phyloP scores from a whole-genome alignment of 2,329 filamentous ascomycete genomes.

The Exophiala mesophila region DNA sequence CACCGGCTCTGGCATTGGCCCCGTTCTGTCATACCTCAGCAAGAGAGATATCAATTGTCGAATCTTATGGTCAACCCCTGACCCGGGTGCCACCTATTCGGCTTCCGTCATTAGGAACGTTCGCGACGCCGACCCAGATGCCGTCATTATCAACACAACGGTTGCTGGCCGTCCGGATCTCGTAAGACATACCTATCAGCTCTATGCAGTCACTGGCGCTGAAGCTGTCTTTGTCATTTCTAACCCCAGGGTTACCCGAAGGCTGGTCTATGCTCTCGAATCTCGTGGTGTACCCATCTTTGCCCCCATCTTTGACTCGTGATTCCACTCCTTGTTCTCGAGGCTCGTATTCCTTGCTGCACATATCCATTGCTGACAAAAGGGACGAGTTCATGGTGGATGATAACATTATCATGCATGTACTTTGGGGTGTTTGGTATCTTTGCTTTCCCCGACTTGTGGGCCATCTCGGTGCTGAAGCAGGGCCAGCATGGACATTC shows the following conservation, averaged over 20 bases:
- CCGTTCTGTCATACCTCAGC: conserved; percentile 59
- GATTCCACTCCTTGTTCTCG: no score
- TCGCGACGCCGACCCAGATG: conserved; percentile 53
- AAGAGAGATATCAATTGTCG: conserved; percentile 44
- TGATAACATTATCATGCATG: no score
- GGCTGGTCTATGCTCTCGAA: conserved; percentile 66
- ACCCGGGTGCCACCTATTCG: conserved; percentile 60
- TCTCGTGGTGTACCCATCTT: conserved; percentile 61
- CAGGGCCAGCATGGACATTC: no score
- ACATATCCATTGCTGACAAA: no score
- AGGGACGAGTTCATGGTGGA: no score
- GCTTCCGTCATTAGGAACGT: conserved; percentile 53
- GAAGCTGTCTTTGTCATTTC: conserved; percentile 71
- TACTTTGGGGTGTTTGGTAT: no score
- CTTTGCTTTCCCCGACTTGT: no score
- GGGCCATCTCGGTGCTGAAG: no score
- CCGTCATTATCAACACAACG: conserved; percentile 64
- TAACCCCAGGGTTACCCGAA: conserved; percentile 62
- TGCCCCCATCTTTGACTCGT: conserved; percentile 70
- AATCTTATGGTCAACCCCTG: conserved; percentile 64
- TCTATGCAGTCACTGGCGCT: conserved; percentile 44
- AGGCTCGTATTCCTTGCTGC: no score
- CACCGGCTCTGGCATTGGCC: conserved; percentile 70
- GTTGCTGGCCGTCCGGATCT: conserved; percentile 57
- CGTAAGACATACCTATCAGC: conserved; percentile 50